A percentile compares a stretch with the other conserved stretches of the same genome.
phyloP scores from a whole-genome alignment of 2,329 filamentous ascomycete genomes.

The Alternaria novae-zelandiae region DNA sequence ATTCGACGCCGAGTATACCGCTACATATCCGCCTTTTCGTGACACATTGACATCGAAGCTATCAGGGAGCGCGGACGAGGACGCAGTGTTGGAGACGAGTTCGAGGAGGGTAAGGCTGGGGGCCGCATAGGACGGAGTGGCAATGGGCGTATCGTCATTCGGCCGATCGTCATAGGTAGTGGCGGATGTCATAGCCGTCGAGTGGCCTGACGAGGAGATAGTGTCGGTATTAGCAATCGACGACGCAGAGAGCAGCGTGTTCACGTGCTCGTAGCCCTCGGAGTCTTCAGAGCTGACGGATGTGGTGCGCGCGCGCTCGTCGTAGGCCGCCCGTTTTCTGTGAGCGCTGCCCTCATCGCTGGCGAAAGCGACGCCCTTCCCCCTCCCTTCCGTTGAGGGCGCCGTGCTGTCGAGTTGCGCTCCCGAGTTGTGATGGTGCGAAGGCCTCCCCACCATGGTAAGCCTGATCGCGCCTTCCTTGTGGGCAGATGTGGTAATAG shows the following conservation, averaged over 20 bases:
- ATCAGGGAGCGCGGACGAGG: conserved; percentile 48
- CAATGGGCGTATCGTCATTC: conserved; percentile 21
- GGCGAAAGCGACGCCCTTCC: conserved; percentile 32
- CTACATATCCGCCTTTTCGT: conserved; percentile 45
- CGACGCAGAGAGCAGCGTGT: conserved; percentile 41
- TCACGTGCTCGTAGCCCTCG: conserved; percentile 17
- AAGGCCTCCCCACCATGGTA: conserved; percentile 33
- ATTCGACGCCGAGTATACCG: conserved; percentile 46
- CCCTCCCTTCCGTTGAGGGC: conserved; percentile 21
- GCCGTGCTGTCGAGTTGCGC: conserved; percentile 16
- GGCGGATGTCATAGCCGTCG: conserved; percentile 45
- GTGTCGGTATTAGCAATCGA: conserved; percentile 36
- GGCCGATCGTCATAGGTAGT: conserved; percentile 38
- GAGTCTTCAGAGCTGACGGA: conserved; percentile 26
- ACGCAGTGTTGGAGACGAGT: conserved; percentile 47
- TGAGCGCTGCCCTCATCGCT: conserved; percentile 20
- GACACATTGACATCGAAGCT: conserved; percentile 48
- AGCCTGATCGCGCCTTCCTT: conserved; percentile 1
- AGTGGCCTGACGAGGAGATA: conserved; percentile 38
- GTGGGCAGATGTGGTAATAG: conserved; percentile 5
- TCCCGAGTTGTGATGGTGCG: conserved; percentile 5
- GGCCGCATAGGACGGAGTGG: conserved; percentile 34
- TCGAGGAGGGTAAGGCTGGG: conserved; percentile 46
- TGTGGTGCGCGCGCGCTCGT: conserved; percentile 14
- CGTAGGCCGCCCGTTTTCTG: neutral